phyloP scores from a whole-genome alignment of 2,329 filamentous ascomycete species.

The Dactylellina parvicollis region DNA sequence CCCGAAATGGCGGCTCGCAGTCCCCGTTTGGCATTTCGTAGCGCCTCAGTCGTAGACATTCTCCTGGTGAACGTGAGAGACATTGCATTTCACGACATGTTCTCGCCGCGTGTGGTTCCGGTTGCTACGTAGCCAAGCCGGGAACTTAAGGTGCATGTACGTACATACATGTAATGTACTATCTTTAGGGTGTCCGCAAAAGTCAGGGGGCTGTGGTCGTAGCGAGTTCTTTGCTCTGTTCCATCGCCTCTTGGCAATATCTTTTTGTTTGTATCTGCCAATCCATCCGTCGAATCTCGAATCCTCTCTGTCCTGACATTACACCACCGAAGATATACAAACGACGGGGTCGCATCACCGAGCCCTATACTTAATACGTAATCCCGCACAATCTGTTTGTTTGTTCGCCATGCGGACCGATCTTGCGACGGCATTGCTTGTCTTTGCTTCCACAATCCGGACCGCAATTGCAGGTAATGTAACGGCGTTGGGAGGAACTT shows the following conservation, averaged over 20 bases:
- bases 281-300: not conserved
- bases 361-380: not conserved
- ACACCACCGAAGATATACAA: not conserved
- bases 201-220: slow-evolving; percentile 24
- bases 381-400: not conserved
- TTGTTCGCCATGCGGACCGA: slow-evolving; percentile 19
- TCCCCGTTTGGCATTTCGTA: slow-evolving; percentile 39
- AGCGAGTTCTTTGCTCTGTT: not conserved
- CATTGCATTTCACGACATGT: not conserved
- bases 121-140: slow-evolving; percentile 25
- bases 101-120: not conserved
- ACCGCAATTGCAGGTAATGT: slow-evolving; percentile 63
- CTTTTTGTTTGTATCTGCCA: not conserved
- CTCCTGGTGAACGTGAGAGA: slow-evolving; percentile 20
- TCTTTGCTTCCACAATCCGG: slow-evolving; percentile 54
- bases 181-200: slow-evolving; percentile 26
- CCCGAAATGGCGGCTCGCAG: slow-evolving; percentile 23
- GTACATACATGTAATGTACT: slow-evolving; percentile 14
- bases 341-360: not conserved
- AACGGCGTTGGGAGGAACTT: slow-evolving; percentile 72
- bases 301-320: not conserved
- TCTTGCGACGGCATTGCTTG: slow-evolving; percentile 3
- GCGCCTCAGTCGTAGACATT: slow-evolving; percentile 35
- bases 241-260: slow-evolving; percentile 25
- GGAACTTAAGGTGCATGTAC: slow-evolving; percentile 38